Evolutionary conservation across 2,329 filamentous ascomycete species (phyloP).

Genomic region (Ophiostoma triangulosporum): DNA sequence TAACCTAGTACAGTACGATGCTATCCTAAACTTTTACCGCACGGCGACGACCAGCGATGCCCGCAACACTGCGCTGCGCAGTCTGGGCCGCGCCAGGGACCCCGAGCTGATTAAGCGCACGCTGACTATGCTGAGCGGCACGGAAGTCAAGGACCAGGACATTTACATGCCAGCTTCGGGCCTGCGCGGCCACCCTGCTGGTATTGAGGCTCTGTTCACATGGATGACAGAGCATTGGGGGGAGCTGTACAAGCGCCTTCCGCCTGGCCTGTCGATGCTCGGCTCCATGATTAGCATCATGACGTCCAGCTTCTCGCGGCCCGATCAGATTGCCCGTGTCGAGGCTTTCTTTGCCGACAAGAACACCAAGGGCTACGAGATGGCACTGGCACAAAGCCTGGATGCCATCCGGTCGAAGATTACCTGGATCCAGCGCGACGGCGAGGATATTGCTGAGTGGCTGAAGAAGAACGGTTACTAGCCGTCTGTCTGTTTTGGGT

Average conservation of each 20-base stretch:
- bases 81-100: constrained; percentile 64
- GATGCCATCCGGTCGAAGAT: constrained; percentile 78
- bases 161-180: constrained; percentile 79
- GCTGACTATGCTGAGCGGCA: constrained; percentile 58
- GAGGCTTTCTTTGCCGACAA: constrained; percentile 69
- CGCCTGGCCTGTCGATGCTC: constrained; percentile 76
- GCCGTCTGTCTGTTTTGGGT: no score
- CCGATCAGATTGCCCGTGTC: constrained; percentile 62
- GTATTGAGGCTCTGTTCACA: constrained; percentile 65
- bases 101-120: constrained; percentile 72
- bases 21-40: constrained; percentile 61
- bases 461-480: constrained; percentile 23
- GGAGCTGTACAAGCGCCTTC: constrained; percentile 64
- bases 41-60: constrained; percentile 68
- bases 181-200: constrained; percentile 61
- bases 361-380: constrained; percentile 75
- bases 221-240: constrained; percentile 89
- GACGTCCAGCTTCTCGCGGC: constrained; percentile 65
- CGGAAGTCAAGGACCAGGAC: constrained; percentile 86
- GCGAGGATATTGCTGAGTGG: constrained; percentile 47
- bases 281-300: constrained; percentile 72
- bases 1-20: constrained; percentile 51
- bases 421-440: constrained; percentile 65
- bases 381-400: constrained; percentile 76
- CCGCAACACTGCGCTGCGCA: constrained; percentile 79